Evolutionary conservation across 495 filamentous ascomycete genomes (phyloP).

Genomic region (Tirmania nivea): DNA sequence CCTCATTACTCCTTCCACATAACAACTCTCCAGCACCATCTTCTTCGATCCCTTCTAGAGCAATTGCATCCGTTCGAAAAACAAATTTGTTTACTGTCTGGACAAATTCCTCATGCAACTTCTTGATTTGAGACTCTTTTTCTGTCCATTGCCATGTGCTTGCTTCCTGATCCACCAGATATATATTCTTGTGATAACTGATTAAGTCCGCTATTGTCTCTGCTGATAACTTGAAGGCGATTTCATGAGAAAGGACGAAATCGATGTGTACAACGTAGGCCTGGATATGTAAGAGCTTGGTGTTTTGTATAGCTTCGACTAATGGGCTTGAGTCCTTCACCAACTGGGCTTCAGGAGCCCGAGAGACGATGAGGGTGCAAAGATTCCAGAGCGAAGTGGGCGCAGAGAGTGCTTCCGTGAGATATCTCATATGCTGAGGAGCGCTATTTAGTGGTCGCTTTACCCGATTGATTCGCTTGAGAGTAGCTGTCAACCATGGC

Average conservation of each 20-base stretch:
- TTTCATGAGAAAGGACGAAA: slow-evolving; percentile 93
- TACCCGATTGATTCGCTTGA: slow-evolving; percentile 92
- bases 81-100: slow-evolving; percentile 97
- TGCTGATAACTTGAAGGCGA: slow-evolving; percentile 94
- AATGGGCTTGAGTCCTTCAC: slow-evolving; percentile 68
- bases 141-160: slow-evolving; percentile 90
- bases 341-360: slow-evolving; percentile 74
- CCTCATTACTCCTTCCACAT: slow-evolving; percentile 77
- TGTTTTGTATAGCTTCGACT: slow-evolving; percentile 80
- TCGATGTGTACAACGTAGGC: slow-evolving; percentile 98
- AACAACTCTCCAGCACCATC: slow-evolving; percentile 89
- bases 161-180: slow-evolving; percentile 74
- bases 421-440: slow-evolving; percentile 83
- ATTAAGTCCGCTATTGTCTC: slow-evolving; percentile 90
- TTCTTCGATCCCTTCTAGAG: slow-evolving; percentile 89
- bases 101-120: slow-evolving; percentile 90
- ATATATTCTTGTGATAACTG: slow-evolving; percentile 93
- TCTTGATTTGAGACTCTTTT: slow-evolving; percentile 90
- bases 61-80: slow-evolving; percentile 71
- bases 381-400: slow-evolving; percentile 88
- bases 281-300: slow-evolving; percentile 83
- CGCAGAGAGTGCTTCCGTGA: slow-evolving; percentile 89
- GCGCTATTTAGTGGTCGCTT: slow-evolving; percentile 97
- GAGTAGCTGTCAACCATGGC: slow-evolving; percentile 87
- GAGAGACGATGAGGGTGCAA: slow-evolving; percentile 79